These are phyloP conservation scores for Niveomyces coronatus DNA, from an alignment of 2,329 filamentous ascomycete genomes.

Conservation along the genomic window DNA sequence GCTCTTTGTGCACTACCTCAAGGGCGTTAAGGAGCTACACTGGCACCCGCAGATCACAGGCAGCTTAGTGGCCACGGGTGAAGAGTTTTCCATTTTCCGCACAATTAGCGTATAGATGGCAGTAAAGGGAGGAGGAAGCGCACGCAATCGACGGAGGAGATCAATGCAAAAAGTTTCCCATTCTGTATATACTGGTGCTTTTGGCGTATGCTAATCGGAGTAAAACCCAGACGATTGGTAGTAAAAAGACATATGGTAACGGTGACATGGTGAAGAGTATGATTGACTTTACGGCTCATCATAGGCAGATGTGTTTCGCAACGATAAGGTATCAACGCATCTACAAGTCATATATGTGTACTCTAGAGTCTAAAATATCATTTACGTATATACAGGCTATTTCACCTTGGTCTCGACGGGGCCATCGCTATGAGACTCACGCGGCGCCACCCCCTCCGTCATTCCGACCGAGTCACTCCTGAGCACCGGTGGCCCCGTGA, in stretches of 20 bases:
- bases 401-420: too few species aligned
- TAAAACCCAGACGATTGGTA: neutral
- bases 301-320: neutral
- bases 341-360: neutral
- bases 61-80: constrained; percentile 78
- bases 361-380: neutral
- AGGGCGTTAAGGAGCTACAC: constrained; percentile 89
- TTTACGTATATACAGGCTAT: neutral
- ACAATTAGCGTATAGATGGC: constrained; percentile 63
- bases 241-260: neutral
- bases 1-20: constrained; percentile 93
- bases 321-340: too few species aligned
- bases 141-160: neutral
- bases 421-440: constrained; percentile 4
- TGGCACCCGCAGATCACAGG: constrained; percentile 97
- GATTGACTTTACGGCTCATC: neutral
- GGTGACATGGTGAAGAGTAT: constrained; percentile 1
- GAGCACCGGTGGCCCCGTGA: constrained; percentile 43
- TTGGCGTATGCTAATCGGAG: too few species aligned
- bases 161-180: neutral
- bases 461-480: constrained; percentile 4
- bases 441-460: constrained; percentile 5
- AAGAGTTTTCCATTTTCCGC: constrained; percentile 77
- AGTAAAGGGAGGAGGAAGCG: neutral
- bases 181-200: constrained; percentile 4